phyloP scores from a whole-genome alignment of 331 rosid genomes.

The Malus hybrid region DNA sequence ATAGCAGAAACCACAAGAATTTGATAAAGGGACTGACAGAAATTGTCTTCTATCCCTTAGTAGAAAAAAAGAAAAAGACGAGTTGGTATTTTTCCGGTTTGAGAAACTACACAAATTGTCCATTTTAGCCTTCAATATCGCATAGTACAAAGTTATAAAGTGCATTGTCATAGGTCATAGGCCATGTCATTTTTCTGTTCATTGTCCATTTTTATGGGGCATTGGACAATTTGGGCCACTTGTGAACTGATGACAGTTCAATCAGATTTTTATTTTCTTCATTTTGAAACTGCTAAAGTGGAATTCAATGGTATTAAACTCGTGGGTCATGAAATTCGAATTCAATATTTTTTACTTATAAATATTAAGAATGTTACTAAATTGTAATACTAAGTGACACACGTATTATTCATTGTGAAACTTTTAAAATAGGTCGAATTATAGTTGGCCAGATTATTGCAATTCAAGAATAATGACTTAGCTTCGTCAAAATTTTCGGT shows the following conservation, averaged over 20 bases:
- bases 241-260: not conserved
- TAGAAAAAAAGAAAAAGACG: not conserved
- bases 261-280: not conserved
- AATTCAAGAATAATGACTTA: too few species aligned
- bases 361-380: too few species aligned
- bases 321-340: too few species aligned
- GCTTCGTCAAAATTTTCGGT: too few species aligned
- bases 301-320: too few species aligned
- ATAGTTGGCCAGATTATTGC: too few species aligned
- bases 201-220: not conserved
- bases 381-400: too few species aligned
- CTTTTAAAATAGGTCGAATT: too few species aligned
- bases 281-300: not conserved
- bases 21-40: not conserved
- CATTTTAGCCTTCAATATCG: not conserved
- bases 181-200: not conserved
- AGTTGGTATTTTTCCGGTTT: not conserved
- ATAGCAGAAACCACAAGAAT: not conserved
- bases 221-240: not conserved
- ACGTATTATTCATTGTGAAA: too few species aligned
- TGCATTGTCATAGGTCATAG: not conserved
- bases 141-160: not conserved
- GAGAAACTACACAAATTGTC: not conserved
- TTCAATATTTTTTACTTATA: too few species aligned
- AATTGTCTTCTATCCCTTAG: not conserved